A percentile compares a stretch with the other conserved stretches of the same genome.
Conservation (phyloP, 306 rosid genomes). For the Citrullus colocynthis region DNA sequence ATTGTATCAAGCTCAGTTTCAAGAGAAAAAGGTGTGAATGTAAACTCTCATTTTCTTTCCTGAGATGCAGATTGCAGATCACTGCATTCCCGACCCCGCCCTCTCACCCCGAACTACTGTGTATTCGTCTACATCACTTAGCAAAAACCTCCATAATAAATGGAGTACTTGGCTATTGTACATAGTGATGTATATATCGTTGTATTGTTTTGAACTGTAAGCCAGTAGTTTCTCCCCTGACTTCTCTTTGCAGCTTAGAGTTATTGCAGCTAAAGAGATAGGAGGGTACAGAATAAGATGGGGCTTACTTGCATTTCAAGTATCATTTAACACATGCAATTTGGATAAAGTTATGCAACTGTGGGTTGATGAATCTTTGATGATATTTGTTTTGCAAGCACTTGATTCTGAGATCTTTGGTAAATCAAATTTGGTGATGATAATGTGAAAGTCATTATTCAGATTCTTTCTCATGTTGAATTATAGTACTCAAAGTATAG, state of each 20-base stretch:
- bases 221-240: background rate
- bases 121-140: background rate
- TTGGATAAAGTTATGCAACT: background rate
- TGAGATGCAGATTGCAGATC: background rate
- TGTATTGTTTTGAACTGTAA: background rate
- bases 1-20: background rate
- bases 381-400: background rate
- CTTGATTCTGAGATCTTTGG: background rate
- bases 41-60: background rate
- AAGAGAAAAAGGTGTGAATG: background rate
- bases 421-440: background rate
- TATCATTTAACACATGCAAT: background rate
- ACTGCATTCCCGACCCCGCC: background rate
- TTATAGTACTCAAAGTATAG: background rate
- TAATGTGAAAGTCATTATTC: background rate
- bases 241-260: background rate
- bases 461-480: background rate
- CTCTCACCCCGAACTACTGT: background rate
- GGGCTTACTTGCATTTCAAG: background rate
- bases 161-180: slow-evolving; percentile 3
- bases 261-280: background rate
- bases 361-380: background rate
- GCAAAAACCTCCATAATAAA: background rate
- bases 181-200: background rate
- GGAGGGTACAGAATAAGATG: background rate